phyloP scores from a whole-genome alignment of 495 filamentous ascomycete species.

The Aspergillus leporis region DNA sequence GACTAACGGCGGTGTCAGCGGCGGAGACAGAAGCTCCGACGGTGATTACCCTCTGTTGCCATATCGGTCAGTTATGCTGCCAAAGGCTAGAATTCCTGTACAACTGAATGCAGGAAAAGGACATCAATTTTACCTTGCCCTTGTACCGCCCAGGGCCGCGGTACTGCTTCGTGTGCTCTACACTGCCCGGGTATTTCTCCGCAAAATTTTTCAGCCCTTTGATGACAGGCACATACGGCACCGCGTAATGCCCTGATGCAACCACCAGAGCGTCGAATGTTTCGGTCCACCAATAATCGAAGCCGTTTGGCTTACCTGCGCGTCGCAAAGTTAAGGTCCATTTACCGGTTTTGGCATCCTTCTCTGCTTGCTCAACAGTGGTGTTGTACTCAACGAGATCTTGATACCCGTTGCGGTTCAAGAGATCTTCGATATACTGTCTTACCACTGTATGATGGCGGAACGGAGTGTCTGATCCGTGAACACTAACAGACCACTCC shows the following conservation, averaged over 20 bases:
- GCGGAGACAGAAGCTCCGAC: constrained; percentile 48
- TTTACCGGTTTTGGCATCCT: constrained; percentile 26
- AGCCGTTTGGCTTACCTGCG: constrained; percentile 20
- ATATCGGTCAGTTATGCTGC: constrained; percentile 9
- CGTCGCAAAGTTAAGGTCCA: constrained; percentile 41
- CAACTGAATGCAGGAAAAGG: background rate
- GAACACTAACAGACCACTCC: constrained; percentile 35
- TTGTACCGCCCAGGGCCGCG: constrained; percentile 36
- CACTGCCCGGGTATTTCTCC: constrained; percentile 31
- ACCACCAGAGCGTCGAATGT: constrained; percentile 73
- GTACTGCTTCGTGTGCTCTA: constrained; percentile 45
- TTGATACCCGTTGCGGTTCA: constrained; percentile 35
- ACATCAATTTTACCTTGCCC: constrained; percentile 32
- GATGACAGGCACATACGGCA: constrained; percentile 69
- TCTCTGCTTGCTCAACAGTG: constrained; percentile 41
- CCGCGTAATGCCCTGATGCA: constrained; percentile 76
- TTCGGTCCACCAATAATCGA: constrained; percentile 48
- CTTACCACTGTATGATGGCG: constrained; percentile 40
- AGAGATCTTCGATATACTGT: constrained; percentile 40
- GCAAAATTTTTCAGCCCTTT: constrained; percentile 39
- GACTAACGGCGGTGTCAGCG: constrained; percentile 39
- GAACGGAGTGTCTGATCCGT: constrained; percentile 40
- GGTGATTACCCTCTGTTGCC: constrained; percentile 36
- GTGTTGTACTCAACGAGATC: constrained; percentile 42
- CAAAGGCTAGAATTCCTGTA: background rate